These are phyloP conservation scores for Talaromyces sp. DNA, from an alignment of 2,329 filamentous ascomycete genomes.

Conservation along the genomic window DNA sequence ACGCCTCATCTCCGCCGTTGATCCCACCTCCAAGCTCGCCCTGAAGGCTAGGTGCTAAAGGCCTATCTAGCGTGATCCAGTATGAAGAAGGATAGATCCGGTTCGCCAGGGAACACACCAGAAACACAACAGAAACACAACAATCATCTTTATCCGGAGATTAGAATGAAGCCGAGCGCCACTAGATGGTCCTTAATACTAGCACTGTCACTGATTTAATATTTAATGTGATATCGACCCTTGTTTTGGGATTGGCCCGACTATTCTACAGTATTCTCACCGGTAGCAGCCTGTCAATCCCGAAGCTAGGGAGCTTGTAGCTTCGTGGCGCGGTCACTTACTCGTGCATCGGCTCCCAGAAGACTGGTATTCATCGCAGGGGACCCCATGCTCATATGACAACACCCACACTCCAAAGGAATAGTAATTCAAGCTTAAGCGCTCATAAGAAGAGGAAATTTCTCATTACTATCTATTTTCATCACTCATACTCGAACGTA, in stretches of 20 bases:
- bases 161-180: neutral
- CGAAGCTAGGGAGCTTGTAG: neutral
- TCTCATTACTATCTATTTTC: constrained; percentile 18
- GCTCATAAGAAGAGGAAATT: neutral
- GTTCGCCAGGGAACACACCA: neutral
- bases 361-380: neutral
- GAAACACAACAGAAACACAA: neutral
- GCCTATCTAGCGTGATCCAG: neutral
- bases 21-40: neutral
- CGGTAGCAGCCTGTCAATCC: neutral
- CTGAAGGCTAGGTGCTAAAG: neutral
- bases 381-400: neutral
- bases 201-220: neutral
- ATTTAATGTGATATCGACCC: neutral
- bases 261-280: neutral
- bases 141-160: constrained; percentile 2
- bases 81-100: constrained; percentile 2
- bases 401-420: neutral
- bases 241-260: neutral
- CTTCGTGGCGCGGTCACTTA: neutral
- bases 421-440: neutral
- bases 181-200: neutral
- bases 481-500: constrained; percentile 12
- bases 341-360: neutral
- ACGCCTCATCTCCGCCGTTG: neutral